Evolutionary conservation across 176 grass and related monocot species (phyloP), one percentile per base, ranked within the genome.

Genomic region (Zoysia japonica): DNA sequence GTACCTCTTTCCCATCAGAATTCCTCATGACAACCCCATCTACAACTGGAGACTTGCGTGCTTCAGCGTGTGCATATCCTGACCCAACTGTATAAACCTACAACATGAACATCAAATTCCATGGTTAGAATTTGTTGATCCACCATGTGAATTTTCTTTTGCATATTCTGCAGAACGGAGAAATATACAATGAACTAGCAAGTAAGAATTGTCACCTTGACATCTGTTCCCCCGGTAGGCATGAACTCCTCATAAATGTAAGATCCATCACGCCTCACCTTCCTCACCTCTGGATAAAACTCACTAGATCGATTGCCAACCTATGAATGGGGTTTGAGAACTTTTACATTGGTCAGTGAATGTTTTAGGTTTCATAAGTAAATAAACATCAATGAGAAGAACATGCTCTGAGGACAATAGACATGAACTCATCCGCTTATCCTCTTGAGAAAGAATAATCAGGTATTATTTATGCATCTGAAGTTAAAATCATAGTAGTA

Each of bases 181-280:
- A 48, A 52, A 52, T 14, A 12, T 13, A 11, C 14, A 12, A 52
- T 52, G 50, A 52, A 14, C 50, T 52, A 52, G 14, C 50, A 49
- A 52, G 50, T 52, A 13, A 52, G 50, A 12, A 52, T 52, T 52
- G 50, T 28, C 28, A 94, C 95, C 89, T 97, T 97, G 51, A 97
- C 95, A 90, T 97, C 95, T 85, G 95, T 97, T 73, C 95, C 95
- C 65, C 95, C 91, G 80, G 95, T 97, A 83, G 95, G 89, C 89
- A 97, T 97, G 83, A 97, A 97, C 83, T 94, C 95, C 81, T 97
- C 91, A 20, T 97, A 97, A 72, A 97, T 97, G 77, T 92, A 97
- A 85, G 95, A 97, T 77, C 94, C 83, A 78, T 94, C 91, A 70
- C 91, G 87, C 70, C 94, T 91, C 83, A 97, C 94, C 65, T 81